Evolutionary conservation across 768 basidiomycete species (phyloP), one percentile per base, ranked within the genome.

Genomic region (Clathrus columnatus): DNA sequence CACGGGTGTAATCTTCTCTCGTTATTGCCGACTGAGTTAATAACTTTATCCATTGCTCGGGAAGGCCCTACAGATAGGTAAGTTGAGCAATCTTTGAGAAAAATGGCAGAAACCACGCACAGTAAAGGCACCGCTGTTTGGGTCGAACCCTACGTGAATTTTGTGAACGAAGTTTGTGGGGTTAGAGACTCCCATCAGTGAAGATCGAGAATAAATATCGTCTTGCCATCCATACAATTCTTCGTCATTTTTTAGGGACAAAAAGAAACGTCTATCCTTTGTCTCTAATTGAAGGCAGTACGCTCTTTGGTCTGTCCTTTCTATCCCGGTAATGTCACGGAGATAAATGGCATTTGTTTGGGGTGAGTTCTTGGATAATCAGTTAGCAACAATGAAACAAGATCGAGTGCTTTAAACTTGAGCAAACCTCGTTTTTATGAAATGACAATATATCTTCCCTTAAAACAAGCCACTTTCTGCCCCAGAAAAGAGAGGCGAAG

Each of bases 201-300:
- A 92, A 64, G 88, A 91, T 47, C 92, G 81, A 5, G 81, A 82
- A 70, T 98, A 97, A 58, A 99, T 85, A 66, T 96, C 94, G 65
- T 99, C 95, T 68, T 94, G 89, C 94, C 94, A 98, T 17, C 85
- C 84, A 63, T 99, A 99, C n/a, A 99, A 77, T 64, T 99, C 95
- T 61, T 94, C 91, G 65, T 99, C 94, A 60, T 77, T 89, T 73
- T 94, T 96, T 59, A 96, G 73, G 1, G 90, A 82, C 48, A 94
- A 71, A 65, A 79, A 86, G 64, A 81, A 85, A 36, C 85, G 82
- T 67, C 87, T 90, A 56, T 91, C 87, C 63, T 84, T 87, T 4
- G 87, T 84, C 63, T 93, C 91, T 20, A 99, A 69, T 16, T 91
- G 73, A 0, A 99, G 73, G 65, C 95, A 98, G 66, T 95, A 98